Base-by-base conservation (phyloP, 768 basidiomycete genomes). In the Lactifluus hygrophoroides region DNA sequence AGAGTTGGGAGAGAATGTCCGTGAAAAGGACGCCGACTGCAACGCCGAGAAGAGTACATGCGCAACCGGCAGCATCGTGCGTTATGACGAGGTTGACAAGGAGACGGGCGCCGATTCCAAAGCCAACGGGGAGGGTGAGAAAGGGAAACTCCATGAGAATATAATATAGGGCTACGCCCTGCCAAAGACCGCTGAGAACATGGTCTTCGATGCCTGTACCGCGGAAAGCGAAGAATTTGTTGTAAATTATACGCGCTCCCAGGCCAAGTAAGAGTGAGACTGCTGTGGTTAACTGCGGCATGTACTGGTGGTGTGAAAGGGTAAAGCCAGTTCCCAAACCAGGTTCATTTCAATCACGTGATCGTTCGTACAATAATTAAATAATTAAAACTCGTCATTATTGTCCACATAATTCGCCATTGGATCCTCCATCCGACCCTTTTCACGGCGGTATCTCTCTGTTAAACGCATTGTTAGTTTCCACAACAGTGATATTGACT, bases 361-460 rank as follows among this genome's bases (percentile, higher is more conserved):
- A 63, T 47, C 61, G 61, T 7, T 5, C 6, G 2, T 43, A 43
- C 21, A 43, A 21, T 38, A 8, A 17, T 42, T 19, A 42, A 21
- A 8, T 9, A 42, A 42, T 42, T 11, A 43, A 11, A 42, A 2
- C 16, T 21, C 16, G 1, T 10, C 3, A 80, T 82, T 44, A 70
- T 14, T 64, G 69, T 93, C 93, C 51, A 90, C 78, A 69, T 94
- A 93, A 69, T 89, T 90, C 40, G 89, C 88, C 93, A 96, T 96
- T 3, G 93, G 93, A 71, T 96, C 93, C 57, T 93, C 90, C 48
- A 77, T 75, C 72, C 84, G 82, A 51, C 82, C 80, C 63, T 79
- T 80, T 28, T 70, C 78, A 81, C 92, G 85, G 57, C 93, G 81
- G 71, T 94, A 96, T n/a, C 88, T 90, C 86, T 96, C 92, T 90